Base-by-base conservation (phyloP, 768 basidiomycete genomes). In the Rhizopogon vinicolor region DNA sequence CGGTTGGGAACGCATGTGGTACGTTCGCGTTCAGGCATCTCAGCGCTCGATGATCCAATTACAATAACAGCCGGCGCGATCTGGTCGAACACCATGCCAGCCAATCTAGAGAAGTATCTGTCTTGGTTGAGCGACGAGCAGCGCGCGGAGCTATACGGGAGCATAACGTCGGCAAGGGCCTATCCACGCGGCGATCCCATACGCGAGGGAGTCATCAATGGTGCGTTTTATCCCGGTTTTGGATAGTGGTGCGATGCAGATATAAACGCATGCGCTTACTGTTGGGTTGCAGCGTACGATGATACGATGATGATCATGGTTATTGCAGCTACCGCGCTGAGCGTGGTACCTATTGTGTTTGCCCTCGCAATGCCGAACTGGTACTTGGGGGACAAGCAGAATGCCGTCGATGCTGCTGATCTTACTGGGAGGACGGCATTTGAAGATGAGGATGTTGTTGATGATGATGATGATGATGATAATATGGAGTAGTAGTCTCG, bases 331-430 rank as follows among this genome's bases (percentile, higher is more conserved):
- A 78, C 79, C 35, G 72, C 71, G 6, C 68, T 84, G 52, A 78
- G 80, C 56, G 70, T 87, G 48, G 62, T 87, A 0, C 87, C 88
- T 7, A 70, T 89, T 52, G 33, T 81, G 31, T 73, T 84, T 55
- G 69, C 86, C 2, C 68, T 87, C 60, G 70, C 81, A 52, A 84
- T 87, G 74, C 81, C 82, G 13, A 73, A 89, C 62, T 85, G 82
- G 77, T 77, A 81, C 57, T 82, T 93, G 50, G 83, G 84, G 14
- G 82, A 87, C 61, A 73, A 71, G 41, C 89, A 91, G 68, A 91
- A 89, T 65, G 85, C 87, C 0, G 78, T 86, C 14, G 86, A 89
- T 29, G 46, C 52, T 7, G 57, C 54, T 25, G 61, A 68, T 54
- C 41, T 67, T n/a, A 59, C 61, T 1, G 61, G 66, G 35, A 62